phyloP scores from a whole-genome alignment of 352 stramenopile species.

The Blastocystis sp. region DNA sequence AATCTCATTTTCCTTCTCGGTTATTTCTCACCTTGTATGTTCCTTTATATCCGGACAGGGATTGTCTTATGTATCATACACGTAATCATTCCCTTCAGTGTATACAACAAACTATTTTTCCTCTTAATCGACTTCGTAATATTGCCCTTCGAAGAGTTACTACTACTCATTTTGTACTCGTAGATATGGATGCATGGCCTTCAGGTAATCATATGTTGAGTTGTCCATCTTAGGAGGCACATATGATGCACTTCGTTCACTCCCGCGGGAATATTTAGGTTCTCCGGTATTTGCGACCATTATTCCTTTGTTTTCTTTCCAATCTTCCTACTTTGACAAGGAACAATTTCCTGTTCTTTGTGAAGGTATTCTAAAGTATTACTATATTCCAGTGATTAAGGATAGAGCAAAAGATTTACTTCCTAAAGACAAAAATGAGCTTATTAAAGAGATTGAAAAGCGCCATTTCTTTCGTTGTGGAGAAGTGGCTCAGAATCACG shows the following conservation, averaged over 20 bases:
- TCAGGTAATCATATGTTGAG: background rate
- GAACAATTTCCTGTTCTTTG: background rate
- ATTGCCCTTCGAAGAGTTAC: slow-evolving; percentile 5
- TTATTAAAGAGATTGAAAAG: slow-evolving; percentile 4
- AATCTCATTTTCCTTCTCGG: background rate
- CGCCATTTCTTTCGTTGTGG: background rate
- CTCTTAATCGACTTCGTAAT: slow-evolving; percentile 40
- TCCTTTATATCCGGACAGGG: background rate
- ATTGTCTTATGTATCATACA: background rate
- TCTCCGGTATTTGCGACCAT: slow-evolving; percentile 31
- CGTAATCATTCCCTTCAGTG: background rate
- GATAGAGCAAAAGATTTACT: background rate
- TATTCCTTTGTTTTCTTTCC: slow-evolving; percentile 42
- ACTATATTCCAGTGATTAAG: too few species aligned
- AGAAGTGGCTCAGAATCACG: background rate
- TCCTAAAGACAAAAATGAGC: slow-evolving; percentile 3
- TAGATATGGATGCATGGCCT: slow-evolving; percentile 57
- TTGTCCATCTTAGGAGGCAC: background rate
- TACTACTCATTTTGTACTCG: slow-evolving; percentile 38
- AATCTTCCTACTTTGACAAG: background rate
- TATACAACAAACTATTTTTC: background rate
- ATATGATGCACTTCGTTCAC: background rate
- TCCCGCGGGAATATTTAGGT: slow-evolving; percentile 19
- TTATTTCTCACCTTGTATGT: slow-evolving; percentile 33
- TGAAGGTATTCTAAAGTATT: background rate